phyloP scores from a whole-genome alignment of 2,329 filamentous ascomycete species.

The Polytolypa hystricis region DNA sequence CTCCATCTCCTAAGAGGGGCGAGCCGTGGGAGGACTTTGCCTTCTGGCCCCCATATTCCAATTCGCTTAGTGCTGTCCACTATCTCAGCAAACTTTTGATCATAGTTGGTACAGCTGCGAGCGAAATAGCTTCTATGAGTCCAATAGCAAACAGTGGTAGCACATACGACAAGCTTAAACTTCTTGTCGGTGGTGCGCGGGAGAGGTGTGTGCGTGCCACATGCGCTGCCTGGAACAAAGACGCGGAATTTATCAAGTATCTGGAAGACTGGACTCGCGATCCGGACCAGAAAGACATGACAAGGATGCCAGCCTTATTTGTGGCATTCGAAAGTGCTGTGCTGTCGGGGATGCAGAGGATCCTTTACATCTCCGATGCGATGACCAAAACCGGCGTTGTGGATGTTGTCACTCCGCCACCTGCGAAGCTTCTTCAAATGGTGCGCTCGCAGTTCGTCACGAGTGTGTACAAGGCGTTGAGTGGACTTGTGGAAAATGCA shows the following conservation, averaged over 20 bases:
- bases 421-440: conserved; percentile 78
- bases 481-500: conserved; percentile 94
- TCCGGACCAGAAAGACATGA: conserved; percentile 71
- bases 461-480: conserved; percentile 85
- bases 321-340: conserved; percentile 74
- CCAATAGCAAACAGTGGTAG: conserved; percentile 48
- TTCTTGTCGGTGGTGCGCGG: conserved; percentile 63
- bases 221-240: conserved; percentile 83
- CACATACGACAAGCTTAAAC: conserved; percentile 60
- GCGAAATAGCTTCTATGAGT: conserved; percentile 67
- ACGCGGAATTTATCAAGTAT: conserved; percentile 83
- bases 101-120: conserved; percentile 74
- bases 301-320: conserved; percentile 81
- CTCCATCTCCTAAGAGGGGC: conserved; percentile 64
- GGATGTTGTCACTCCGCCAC: conserved; percentile 74
- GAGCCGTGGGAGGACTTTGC: conserved; percentile 88
- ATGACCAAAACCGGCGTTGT: conserved; percentile 60
- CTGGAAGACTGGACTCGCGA: conserved; percentile 90
- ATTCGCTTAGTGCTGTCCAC: conserved; percentile 82
- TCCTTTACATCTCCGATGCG: conserved; percentile 83
- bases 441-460: conserved; percentile 86
- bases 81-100: conserved; percentile 75
- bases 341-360: conserved; percentile 81
- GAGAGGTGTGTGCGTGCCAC: conserved; percentile 79
- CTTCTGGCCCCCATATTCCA: conserved; percentile 91